Base-by-base conservation (phyloP, 2,329 filamentous ascomycete species). In the Phaeosphaeriaceae sp. region DNA sequence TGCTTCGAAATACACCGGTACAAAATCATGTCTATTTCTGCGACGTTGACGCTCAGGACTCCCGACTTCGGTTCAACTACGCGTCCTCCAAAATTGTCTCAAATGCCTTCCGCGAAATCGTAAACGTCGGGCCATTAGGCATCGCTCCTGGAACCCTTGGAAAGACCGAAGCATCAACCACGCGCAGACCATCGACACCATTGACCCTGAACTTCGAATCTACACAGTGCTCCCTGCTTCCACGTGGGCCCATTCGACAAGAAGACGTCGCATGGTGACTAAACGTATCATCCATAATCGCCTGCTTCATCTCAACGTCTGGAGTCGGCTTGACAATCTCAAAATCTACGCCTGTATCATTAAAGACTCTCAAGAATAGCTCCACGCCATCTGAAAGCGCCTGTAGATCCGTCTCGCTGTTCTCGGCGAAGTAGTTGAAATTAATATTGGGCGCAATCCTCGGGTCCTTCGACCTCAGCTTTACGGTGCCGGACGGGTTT, bases 111-210 rank as follows among this genome's bases (percentile, higher is more conserved):
- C 65, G 60, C 53, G 58, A 62, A 9, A 66, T 42, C 61, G 65
- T 65, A 60, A 85, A 85, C 0, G 81, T 82, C 0, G 84, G 80
- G 1, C 83, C 72, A 5, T 80, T 79, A 21, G 82, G 79, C 65
- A 84, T 86, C 53, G 78, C 82, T 55, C 85, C 85, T 2, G 84
- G 84, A 20, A 59, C 61, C 53, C 42, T 19, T 20, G 48, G 54
- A 33, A 56, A 89, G 0, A 84, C 80, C 22, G 81, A 84, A 0
- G 86, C 87, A 75, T 89, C 87, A 0, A 89, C 87, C 2, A 89
- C 87, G 25, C 87, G 78, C 50, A 90, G 69, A 0, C 83, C 82
- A 0, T 79, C 72, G 0, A 86, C 82, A 0, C 85, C 85, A 9
- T 83, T 77, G 0, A 90, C 87, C 13, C 81, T 78, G 69, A 89